These are phyloP conservation scores for Colletotrichum zoysiae DNA, from an alignment of 2,329 filamentous ascomycete species.

Conservation along the genomic window DNA sequence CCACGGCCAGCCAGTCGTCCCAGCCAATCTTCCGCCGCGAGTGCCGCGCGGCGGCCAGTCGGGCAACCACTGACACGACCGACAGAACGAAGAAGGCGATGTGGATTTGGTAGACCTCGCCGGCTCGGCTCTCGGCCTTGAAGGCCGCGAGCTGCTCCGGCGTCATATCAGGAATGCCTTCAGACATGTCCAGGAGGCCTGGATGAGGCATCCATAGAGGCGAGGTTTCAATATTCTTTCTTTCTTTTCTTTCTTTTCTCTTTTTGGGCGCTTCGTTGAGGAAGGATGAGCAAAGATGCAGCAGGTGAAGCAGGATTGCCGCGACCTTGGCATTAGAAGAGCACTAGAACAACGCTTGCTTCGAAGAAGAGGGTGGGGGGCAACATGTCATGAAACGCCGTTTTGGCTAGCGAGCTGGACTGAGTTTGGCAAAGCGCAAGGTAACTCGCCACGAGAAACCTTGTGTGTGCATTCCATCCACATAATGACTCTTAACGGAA, in stretches of 20 bases:
- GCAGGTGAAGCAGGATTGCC: too few relatives aligned
- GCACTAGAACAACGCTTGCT: not conserved
- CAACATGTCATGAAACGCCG: not conserved
- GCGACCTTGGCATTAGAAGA: not conserved
- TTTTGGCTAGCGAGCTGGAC: not conserved
- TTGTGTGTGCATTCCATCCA: not conserved
- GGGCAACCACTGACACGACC: constrained; percentile 14
- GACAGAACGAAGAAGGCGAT: constrained; percentile 25
- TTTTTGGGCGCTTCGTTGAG: not conserved
- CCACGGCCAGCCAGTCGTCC: constrained; percentile 36
- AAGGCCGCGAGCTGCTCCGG: constrained; percentile 23
- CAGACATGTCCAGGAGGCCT: constrained; percentile 15
- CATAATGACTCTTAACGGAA: not conserved
- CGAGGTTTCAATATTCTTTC: not conserved
- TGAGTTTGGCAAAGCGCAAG: not conserved
- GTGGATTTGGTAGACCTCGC: constrained; percentile 26
- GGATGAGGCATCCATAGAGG: not conserved
- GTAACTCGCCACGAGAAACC: not conserved
- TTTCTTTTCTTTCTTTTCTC: too few relatives aligned
- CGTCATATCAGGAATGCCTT: constrained; percentile 29
- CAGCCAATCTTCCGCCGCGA: constrained; percentile 18
- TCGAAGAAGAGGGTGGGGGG: too few relatives aligned
- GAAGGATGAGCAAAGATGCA: not conserved
- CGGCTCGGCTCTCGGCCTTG: constrained; percentile 23
- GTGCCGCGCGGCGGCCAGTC: constrained; percentile 19